These are phyloP conservation scores for Tricholoma furcatifolium DNA, from an alignment of 768 basidiomycete species.

Conservation along the genomic window DNA sequence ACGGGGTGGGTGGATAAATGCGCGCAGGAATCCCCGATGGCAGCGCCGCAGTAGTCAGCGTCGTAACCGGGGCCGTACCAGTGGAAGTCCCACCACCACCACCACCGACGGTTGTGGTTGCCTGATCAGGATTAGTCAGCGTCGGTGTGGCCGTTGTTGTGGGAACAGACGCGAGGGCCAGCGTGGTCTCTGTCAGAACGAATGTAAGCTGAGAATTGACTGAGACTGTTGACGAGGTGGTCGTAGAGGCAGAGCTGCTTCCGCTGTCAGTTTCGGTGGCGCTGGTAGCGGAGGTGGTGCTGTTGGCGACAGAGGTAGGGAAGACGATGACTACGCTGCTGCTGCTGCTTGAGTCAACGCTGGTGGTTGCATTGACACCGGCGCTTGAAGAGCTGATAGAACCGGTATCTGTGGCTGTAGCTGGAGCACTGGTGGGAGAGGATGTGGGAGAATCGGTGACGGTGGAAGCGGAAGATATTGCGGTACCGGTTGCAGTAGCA, in stretches of 20 bases:
- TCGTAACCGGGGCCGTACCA: constrained; percentile 20
- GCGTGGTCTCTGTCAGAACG: constrained; percentile 41
- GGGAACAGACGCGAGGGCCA: constrained; percentile 36
- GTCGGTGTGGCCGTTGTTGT: constrained; percentile 25
- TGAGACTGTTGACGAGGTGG: constrained; percentile 20
- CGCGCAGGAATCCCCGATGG: constrained; percentile 60
- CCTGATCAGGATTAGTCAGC: constrained; percentile 43
- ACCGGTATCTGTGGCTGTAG: not conserved
- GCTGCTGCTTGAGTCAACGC: too few species aligned
- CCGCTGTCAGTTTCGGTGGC: not conserved
- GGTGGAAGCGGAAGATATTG: not conserved
- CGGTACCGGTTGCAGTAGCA: not conserved
- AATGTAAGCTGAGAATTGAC: constrained; percentile 43
- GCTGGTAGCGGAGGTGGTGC: not conserved
- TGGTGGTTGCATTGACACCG: too few species aligned
- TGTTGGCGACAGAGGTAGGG: constrained; percentile 8
- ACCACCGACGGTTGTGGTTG: constrained; percentile 38
- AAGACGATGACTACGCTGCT: constrained; percentile 17
- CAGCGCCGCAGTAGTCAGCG: constrained; percentile 35
- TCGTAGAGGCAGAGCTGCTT: constrained; percentile 4
- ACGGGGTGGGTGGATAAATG: constrained; percentile 47
- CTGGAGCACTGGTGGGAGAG: constrained; percentile 1
- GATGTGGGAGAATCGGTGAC: not conserved
- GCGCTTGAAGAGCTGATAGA: too few species aligned
- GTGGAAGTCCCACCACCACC: constrained; percentile 9